phyloP scores from a whole-genome alignment of 2,329 filamentous ascomycete genomes.

The Botrytis porri region DNA sequence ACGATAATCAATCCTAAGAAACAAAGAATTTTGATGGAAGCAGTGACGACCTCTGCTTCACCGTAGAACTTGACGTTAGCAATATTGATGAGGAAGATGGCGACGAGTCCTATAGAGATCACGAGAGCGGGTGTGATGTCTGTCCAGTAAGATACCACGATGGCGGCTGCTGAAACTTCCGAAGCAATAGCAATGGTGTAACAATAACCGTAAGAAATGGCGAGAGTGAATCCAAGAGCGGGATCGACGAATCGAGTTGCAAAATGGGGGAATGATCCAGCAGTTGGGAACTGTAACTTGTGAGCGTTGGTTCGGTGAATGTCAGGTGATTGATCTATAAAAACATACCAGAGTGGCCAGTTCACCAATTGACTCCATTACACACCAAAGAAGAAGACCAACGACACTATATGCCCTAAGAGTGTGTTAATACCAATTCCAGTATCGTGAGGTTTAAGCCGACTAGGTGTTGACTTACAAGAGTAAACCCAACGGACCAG shows the following conservation, averaged over 20 bases:
- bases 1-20: slow-evolving; percentile 64
- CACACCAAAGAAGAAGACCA: slow-evolving; percentile 37
- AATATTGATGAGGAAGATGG: slow-evolving; percentile 78
- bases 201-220: slow-evolving; percentile 38
- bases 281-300: slow-evolving; percentile 34
- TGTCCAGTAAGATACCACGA: slow-evolving; percentile 78
- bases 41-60: slow-evolving; percentile 84
- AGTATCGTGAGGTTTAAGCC: accelerated
- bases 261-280: slow-evolving; percentile 39
- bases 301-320: slow-evolving; percentile 3
- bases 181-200: slow-evolving; percentile 61
- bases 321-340: not conserved
- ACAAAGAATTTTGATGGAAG: slow-evolving; percentile 73
- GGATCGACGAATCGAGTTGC: slow-evolving; percentile 40
- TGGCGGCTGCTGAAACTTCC: slow-evolving; percentile 80
- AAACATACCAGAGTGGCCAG: slow-evolving; percentile 32
- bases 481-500: slow-evolving; percentile 48
- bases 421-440: not conserved
- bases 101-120: slow-evolving; percentile 75
- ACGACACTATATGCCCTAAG: slow-evolving; percentile 42
- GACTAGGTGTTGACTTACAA: slow-evolving; percentile 31
- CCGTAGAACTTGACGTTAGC: slow-evolving; percentile 86
- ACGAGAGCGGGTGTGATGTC: slow-evolving; percentile 59
- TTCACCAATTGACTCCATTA: slow-evolving; percentile 40
- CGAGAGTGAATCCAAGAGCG: slow-evolving; percentile 36